Percentiles rank a stretch among this genome's conserved stretches.
These are phyloP conservation scores for Calycina marina DNA, from an alignment of 2,329 filamentous ascomycete species.

Conservation along the genomic window DNA sequence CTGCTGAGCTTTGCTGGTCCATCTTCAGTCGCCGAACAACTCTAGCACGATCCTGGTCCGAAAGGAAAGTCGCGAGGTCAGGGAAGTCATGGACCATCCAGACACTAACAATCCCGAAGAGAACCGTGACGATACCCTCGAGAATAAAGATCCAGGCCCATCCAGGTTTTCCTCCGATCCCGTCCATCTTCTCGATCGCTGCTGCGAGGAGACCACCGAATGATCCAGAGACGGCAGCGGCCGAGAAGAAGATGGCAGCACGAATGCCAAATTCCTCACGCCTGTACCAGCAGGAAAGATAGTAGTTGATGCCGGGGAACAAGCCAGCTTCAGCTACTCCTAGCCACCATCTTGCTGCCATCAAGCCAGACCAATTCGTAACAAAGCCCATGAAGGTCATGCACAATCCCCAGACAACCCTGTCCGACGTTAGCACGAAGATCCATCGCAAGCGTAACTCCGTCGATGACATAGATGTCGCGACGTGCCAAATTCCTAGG, in stretches of 20 bases:
- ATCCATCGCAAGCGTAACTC: too few species aligned
- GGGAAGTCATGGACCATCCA: constrained; percentile 79
- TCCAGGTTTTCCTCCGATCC: constrained; percentile 38
- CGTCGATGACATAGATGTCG: too few species aligned
- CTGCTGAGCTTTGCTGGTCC: constrained; percentile 62
- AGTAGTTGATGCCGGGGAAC: constrained; percentile 66
- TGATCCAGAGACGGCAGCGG: constrained; percentile 64
- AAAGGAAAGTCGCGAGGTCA: constrained; percentile 59
- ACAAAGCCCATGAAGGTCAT: constrained; percentile 40
- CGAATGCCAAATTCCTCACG: constrained; percentile 67
- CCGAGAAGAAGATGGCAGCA: constrained; percentile 71
- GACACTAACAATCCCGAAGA: constrained; percentile 54
- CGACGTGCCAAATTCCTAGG: too few species aligned
- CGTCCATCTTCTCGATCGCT: constrained; percentile 56
- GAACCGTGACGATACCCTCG: constrained; percentile 54
- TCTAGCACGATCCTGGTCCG: constrained; percentile 51
- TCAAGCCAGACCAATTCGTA: constrained; percentile 19
- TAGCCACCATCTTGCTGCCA: constrained; percentile 37
- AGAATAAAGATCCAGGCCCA: constrained; percentile 57
- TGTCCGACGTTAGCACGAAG: constrained; percentile 19
- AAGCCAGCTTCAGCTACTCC: constrained; percentile 63
- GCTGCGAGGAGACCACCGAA: constrained; percentile 63
- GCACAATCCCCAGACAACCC: constrained; percentile 48
- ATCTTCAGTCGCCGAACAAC: constrained; percentile 55
- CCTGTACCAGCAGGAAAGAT: constrained; percentile 74